Conservation (phyloP, 2,329 filamentous ascomycete species). For the Colletotrichum sp. region DNA sequence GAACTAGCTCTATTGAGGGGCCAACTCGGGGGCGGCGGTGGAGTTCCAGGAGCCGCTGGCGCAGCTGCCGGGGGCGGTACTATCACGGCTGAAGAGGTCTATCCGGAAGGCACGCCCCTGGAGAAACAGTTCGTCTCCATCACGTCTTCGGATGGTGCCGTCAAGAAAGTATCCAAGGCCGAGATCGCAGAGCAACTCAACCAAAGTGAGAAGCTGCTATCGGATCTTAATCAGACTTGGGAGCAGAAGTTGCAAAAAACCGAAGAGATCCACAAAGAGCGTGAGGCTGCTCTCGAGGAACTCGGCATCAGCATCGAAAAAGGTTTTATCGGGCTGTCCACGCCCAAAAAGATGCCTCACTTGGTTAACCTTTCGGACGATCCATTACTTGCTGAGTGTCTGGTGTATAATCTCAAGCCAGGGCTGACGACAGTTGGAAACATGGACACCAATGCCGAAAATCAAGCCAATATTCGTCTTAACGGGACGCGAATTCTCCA, state of each 20-base stretch:
- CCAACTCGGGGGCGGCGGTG: slow-evolving; percentile 72
- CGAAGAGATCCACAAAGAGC: slow-evolving; percentile 96
- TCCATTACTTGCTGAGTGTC: slow-evolving; percentile 89
- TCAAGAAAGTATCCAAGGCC: slow-evolving; percentile 97
- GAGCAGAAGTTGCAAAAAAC: slow-evolving; percentile 95
- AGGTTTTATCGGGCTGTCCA: slow-evolving; percentile 92
- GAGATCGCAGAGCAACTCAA: slow-evolving; percentile 96
- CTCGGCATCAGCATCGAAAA: slow-evolving; percentile 99
- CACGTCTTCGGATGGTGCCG: slow-evolving; percentile 78
- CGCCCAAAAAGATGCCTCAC: slow-evolving; percentile 99
- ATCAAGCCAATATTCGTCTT: slow-evolving; percentile 85
- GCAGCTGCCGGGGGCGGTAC: slow-evolving; percentile 47
- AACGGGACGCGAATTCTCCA: slow-evolving; percentile 93
- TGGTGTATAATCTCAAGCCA: slow-evolving; percentile 98
- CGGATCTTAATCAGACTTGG: slow-evolving; percentile 98
- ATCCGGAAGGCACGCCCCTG: slow-evolving; percentile 88
- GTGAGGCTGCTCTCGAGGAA: slow-evolving; percentile 93
- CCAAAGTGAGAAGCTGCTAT: slow-evolving; percentile 95
- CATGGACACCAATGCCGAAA: slow-evolving; percentile 78
- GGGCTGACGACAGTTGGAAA: slow-evolving; percentile 94
- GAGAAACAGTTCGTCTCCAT: slow-evolving; percentile 98
- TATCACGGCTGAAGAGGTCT: slow-evolving; percentile 76
- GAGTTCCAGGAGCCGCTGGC: slow-evolving; percentile 42
- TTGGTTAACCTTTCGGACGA: slow-evolving; percentile 97
- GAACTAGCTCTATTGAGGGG: slow-evolving; percentile 85